These are phyloP conservation scores for Botrytis fabae DNA, from an alignment of 2,329 filamentous ascomycete species.

Conservation along the genomic window DNA sequence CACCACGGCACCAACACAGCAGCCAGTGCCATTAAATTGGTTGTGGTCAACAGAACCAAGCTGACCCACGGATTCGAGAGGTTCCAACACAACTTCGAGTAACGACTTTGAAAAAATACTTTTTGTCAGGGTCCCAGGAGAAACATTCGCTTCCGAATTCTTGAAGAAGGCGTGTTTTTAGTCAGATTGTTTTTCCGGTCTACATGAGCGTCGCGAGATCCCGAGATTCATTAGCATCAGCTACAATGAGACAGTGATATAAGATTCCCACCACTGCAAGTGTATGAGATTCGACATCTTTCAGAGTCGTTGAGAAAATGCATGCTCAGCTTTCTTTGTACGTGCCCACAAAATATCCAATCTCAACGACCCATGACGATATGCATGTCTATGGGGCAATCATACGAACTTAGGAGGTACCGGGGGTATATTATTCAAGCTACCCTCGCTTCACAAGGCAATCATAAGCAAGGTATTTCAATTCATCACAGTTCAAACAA, in stretches of 20 bases:
- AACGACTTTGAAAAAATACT: conserved; percentile 51
- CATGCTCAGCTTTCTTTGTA: background rate
- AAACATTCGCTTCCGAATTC: conserved; percentile 59
- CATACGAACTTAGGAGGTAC: background rate
- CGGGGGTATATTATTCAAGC: background rate
- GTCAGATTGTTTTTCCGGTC: background rate
- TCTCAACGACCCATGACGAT: background rate
- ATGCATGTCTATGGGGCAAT: background rate
- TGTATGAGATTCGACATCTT: background rate
- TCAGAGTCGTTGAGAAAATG: background rate
- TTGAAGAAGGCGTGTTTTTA: too few relatives aligned
- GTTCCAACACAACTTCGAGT: conserved; percentile 75
- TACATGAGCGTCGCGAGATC: background rate
- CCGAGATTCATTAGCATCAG: background rate
- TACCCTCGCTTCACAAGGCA: background rate
- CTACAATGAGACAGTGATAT: background rate
- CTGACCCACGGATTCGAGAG: conserved; percentile 67
- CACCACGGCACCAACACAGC: conserved; percentile 27
- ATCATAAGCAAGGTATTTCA: background rate
- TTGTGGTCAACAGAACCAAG: conserved; percentile 43
- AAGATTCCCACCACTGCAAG: background rate
- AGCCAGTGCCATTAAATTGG: conserved; percentile 43
- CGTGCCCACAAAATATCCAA: background rate
- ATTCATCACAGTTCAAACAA: background rate
- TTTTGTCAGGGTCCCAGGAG: conserved; percentile 71